Conservation (phyloP, 1,284 basidiomycete genomes). For the Rhodotorula sp. region DNA sequence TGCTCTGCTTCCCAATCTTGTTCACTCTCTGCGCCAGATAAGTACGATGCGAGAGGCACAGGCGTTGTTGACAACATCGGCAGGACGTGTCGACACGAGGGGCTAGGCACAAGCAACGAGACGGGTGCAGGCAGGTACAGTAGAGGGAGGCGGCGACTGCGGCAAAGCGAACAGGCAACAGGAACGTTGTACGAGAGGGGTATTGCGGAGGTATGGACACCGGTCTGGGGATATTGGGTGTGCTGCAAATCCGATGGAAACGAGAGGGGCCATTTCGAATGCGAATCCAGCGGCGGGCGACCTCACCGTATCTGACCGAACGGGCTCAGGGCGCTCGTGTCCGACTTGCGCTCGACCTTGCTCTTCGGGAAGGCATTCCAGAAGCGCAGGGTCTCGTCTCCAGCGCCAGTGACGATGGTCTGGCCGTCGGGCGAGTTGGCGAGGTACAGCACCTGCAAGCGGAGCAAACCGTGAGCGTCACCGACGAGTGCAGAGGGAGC, state of each 20-base stretch:
- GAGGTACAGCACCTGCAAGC: conserved; percentile 69
- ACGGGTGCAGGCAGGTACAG: background rate
- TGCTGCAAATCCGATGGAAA: background rate
- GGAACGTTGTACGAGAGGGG: too few relatives aligned
- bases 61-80: too few relatives aligned
- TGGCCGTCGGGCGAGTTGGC: conserved; percentile 56
- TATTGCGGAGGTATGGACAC: too few relatives aligned
- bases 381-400: conserved; percentile 92
- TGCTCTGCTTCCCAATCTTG: too few relatives aligned
- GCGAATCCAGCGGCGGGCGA: background rate
- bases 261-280: background rate
- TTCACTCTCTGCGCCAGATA: too few relatives aligned
- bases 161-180: too few relatives aligned
- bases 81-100: too few relatives aligned
- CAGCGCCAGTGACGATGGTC: conserved; percentile 80
- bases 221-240: too few relatives aligned
- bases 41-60: too few relatives aligned
- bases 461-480: background rate
- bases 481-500: too few relatives aligned
- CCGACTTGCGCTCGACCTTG: conserved; percentile 31
- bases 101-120: too few relatives aligned
- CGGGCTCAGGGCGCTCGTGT: conserved; percentile 32
- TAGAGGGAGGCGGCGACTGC: background rate
- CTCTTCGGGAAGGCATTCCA: conserved; percentile 79
- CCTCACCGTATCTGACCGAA: conserved; percentile 34